These are phyloP conservation scores for Hyphopichia wangnamkhiaoensis DNA, from an alignment of 1,139 yeast genomes.

Conservation along the genomic window DNA sequence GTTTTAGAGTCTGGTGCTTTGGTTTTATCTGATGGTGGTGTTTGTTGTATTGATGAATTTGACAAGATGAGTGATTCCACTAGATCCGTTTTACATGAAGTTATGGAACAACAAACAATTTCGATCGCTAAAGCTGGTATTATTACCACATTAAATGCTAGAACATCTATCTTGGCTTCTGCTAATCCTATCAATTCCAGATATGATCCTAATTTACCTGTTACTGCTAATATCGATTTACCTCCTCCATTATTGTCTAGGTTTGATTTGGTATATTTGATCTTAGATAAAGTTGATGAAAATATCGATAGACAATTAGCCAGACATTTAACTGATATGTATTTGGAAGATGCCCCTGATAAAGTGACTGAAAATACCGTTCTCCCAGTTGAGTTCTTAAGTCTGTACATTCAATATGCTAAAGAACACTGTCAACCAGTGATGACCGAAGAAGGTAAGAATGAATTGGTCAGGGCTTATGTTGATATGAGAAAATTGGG, in stretches of 20 bases:
- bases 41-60: conserved; percentile 97
- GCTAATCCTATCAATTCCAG: conserved; percentile 98
- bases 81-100: conserved; percentile 94
- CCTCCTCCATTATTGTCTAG: conserved; percentile 96
- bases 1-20: conserved; percentile 96
- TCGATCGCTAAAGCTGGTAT: conserved; percentile 98
- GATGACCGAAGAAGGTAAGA: conserved; percentile 77
- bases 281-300: conserved; percentile 91
- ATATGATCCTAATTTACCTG: conserved; percentile 90
- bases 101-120: conserved; percentile 98
- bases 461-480: conserved; percentile 83
- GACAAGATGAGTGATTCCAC: conserved; percentile 97
- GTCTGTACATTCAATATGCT: conserved; percentile 89
- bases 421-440: conserved; percentile 79
- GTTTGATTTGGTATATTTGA: conserved; percentile 89
- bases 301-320: conserved; percentile 83
- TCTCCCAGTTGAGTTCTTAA: conserved; percentile 82
- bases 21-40: conserved; percentile 96
- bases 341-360: conserved; percentile 82
- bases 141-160: conserved; percentile 92
- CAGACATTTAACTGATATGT: conserved; percentile 86
- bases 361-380: conserved; percentile 67
- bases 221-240: conserved; percentile 89
- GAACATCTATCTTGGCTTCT: conserved; percentile 93
- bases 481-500: conserved; percentile 95